These are phyloP conservation scores for Aegilops bicornis DNA, from an alignment of 176 grass and related monocot species.

Conservation along the genomic window DNA sequence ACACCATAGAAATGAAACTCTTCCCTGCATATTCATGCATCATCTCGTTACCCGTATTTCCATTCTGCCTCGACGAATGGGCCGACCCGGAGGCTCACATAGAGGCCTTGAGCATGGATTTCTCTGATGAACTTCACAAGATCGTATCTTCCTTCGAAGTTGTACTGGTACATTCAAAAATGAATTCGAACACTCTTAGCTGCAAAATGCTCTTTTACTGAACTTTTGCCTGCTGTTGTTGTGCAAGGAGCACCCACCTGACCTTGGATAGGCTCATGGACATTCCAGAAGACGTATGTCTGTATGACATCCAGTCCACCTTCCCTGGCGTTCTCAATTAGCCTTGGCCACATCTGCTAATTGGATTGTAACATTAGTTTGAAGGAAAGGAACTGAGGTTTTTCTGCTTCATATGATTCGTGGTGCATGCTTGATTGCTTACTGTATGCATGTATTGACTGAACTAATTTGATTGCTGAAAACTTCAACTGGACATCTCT, in stretches of 20 bases:
- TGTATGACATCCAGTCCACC: slow-evolving; percentile 84
- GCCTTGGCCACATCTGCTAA: slow-evolving; percentile 63
- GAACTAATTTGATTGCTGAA: not conserved
- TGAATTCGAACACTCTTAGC: not conserved
- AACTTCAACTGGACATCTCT: too few species aligned
- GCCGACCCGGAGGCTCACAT: slow-evolving; percentile 70
- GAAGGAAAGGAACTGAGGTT: not conserved
- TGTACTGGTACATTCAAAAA: slow-evolving; percentile 43
- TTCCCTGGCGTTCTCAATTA: slow-evolving; percentile 62
- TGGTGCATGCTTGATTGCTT: not conserved
- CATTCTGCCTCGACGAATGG: slow-evolving; percentile 79
- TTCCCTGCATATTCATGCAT: not conserved
- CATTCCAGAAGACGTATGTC: slow-evolving; percentile 86
- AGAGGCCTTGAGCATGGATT: slow-evolving; percentile 67
- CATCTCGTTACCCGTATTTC: slow-evolving; percentile 71
- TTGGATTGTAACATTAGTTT: not conserved
- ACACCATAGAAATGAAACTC: not conserved
- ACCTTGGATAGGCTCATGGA: slow-evolving; percentile 60
- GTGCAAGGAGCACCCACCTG: slow-evolving; percentile 38
- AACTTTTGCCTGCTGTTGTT: not conserved
- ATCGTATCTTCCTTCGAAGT: slow-evolving; percentile 73
- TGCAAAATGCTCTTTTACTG: not conserved
- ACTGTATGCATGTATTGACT: not conserved
- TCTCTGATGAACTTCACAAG: slow-evolving; percentile 79
- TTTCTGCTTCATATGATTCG: not conserved